These are phyloP conservation scores for Neoarthrinium moseri DNA, from an alignment of 2,329 filamentous ascomycete species.

Conservation along the genomic window DNA sequence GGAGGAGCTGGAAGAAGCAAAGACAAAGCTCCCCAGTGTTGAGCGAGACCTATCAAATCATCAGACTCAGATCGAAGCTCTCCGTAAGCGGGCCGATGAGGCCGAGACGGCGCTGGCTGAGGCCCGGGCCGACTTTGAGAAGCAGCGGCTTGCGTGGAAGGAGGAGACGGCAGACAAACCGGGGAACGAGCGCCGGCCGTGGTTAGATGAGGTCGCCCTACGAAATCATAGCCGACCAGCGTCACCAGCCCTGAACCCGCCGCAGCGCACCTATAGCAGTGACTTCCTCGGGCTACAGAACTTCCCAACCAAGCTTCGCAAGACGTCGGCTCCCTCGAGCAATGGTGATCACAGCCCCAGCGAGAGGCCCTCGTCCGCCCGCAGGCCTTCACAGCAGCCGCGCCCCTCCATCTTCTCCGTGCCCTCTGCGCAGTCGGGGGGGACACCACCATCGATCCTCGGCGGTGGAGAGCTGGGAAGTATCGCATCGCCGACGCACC, in stretches of 20 bases:
- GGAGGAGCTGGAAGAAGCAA: slow-evolving; percentile 76
- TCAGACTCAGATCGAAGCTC: slow-evolving; percentile 56
- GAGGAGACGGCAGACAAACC: slow-evolving; percentile 39
- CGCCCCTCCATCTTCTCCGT: slow-evolving; percentile 40
- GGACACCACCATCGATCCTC: slow-evolving; percentile 41
- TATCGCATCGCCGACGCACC: slow-evolving; percentile 40
- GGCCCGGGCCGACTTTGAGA: slow-evolving; percentile 48
- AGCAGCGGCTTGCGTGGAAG: slow-evolving; percentile 39
- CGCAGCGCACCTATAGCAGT: slow-evolving; percentile 51
- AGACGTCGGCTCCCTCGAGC: slow-evolving; percentile 50
- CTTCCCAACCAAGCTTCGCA: slow-evolving; percentile 40
- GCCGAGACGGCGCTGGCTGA: slow-evolving; percentile 64
- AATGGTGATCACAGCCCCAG: slow-evolving; percentile 40
- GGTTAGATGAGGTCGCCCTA: slow-evolving; percentile 50
- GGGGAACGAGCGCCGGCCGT: slow-evolving; percentile 43
- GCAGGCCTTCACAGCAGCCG: slow-evolving; percentile 52
- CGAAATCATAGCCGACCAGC: slow-evolving; percentile 51
- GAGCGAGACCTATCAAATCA: slow-evolving; percentile 63
- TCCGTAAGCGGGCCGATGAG: slow-evolving; percentile 65
- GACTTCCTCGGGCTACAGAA: slow-evolving; percentile 49
- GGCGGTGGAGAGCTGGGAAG: slow-evolving; percentile 40
- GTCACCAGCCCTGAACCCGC: slow-evolving; percentile 50
- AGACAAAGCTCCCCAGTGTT: slow-evolving; percentile 60
- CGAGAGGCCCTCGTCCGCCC: slow-evolving; percentile 35
- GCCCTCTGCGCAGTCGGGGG: slow-evolving; percentile 30